phyloP scores from a whole-genome alignment of 2,329 filamentous ascomycete species.

The Colletotrichum magnum region DNA sequence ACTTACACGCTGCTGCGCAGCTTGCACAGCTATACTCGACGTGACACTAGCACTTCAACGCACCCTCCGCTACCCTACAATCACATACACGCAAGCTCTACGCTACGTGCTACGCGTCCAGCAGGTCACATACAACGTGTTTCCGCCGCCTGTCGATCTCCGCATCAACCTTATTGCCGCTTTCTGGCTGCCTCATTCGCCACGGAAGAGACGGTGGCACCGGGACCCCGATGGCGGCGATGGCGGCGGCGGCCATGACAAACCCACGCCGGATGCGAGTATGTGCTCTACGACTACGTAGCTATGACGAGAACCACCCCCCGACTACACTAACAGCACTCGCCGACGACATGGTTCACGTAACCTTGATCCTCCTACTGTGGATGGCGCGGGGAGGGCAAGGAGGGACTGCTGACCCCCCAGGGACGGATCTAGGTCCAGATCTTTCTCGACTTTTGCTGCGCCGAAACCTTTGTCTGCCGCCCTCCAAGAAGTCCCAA shows the following conservation, averaged over 20 bases:
- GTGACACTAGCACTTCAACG: too few relatives aligned
- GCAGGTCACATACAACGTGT: too few relatives aligned
- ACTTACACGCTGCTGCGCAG: too few relatives aligned
- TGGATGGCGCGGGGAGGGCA: slow-evolving; percentile 30
- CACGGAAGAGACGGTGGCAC: too few relatives aligned
- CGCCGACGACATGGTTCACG: slow-evolving; percentile 19
- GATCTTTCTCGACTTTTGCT: slow-evolving; percentile 24
- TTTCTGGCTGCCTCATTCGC: too few relatives aligned
- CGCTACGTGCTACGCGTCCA: too few relatives aligned
- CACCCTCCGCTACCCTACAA: too few relatives aligned
- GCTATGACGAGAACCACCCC: slow-evolving; percentile 24
- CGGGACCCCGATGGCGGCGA: not conserved
- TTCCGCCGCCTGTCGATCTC: too few relatives aligned
- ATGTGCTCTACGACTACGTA: slow-evolving; percentile 13
- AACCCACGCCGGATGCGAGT: slow-evolving; percentile 16
- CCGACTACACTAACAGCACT: not conserved
- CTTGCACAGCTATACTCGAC: too few relatives aligned
- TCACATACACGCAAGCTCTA: too few relatives aligned
- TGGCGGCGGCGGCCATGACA: slow-evolving; percentile 17
- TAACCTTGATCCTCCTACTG: slow-evolving; percentile 15
- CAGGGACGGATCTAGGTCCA: slow-evolving; percentile 6
- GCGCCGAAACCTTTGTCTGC: not conserved
- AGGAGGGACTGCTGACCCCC: slow-evolving; percentile 14
- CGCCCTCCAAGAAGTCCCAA: slow-evolving; percentile 3
- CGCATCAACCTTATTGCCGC: too few relatives aligned